These are phyloP conservation scores for Xanthoparmelia taractica DNA, from an alignment of 495 filamentous ascomycete genomes.

Conservation along the genomic window DNA sequence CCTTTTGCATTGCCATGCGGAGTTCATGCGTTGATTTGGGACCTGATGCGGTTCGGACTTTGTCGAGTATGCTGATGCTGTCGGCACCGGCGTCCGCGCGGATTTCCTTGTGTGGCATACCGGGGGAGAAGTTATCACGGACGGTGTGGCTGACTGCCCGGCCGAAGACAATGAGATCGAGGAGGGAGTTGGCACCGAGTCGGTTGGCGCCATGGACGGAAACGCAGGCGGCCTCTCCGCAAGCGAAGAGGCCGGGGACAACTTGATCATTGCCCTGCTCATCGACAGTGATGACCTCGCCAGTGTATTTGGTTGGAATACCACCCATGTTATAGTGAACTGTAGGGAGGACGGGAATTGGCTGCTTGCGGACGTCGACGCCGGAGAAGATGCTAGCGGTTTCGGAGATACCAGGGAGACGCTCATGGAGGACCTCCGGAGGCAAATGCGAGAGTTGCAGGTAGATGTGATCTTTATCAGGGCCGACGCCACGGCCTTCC, in stretches of 20 bases:
- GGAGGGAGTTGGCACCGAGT: slow-evolving; percentile 93
- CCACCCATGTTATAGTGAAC: slow-evolving; percentile 99
- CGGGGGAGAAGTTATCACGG: slow-evolving; percentile 78
- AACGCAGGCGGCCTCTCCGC: slow-evolving; percentile 93
- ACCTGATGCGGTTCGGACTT: slow-evolving; percentile 72
- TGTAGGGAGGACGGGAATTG: slow-evolving; percentile 92
- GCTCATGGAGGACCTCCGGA: slow-evolving; percentile 82
- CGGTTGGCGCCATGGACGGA: slow-evolving; percentile 97
- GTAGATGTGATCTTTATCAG: slow-evolving; percentile 96
- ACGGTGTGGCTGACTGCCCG: slow-evolving; percentile 94
- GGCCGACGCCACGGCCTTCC: slow-evolving; percentile 89
- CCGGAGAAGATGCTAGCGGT: slow-evolving; percentile 94
- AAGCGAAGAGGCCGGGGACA: slow-evolving; percentile 90
- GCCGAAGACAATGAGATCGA: slow-evolving; percentile 94
- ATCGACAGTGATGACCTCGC: slow-evolving; percentile 85
- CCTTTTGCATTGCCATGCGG: slow-evolving; percentile 90
- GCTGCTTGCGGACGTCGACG: slow-evolving; percentile 92
- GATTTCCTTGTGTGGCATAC: slow-evolving; percentile 65
- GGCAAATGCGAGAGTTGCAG: slow-evolving; percentile 93
- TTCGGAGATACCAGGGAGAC: slow-evolving; percentile 96
- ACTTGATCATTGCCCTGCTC: slow-evolving; percentile 79
- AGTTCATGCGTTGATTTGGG: slow-evolving; percentile 81
- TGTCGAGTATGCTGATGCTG: slow-evolving; percentile 78
- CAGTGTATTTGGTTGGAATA: slow-evolving; percentile 94
- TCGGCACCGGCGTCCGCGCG: slow-evolving; percentile 77